Conservation (phyloP, 1,284 basidiomycete species). For the Microbotryum silenes-acaulis region DNA sequence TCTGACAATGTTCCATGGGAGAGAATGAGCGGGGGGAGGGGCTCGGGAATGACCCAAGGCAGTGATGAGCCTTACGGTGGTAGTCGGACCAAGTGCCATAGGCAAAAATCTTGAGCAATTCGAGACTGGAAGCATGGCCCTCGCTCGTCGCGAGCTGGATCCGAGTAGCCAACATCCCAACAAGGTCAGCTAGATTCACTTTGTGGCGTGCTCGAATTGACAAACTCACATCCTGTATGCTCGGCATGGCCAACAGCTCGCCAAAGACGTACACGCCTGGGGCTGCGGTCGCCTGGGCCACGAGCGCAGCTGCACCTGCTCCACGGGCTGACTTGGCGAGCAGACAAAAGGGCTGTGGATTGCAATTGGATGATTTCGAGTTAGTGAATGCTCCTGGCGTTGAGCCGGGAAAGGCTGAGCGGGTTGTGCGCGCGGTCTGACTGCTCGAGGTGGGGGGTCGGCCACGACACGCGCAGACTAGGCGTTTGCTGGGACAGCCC, state of each 20-base stretch:
- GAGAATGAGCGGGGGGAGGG: neutral
- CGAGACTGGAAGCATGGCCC: slow-evolving; percentile 52
- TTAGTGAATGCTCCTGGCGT: too few relatives aligned
- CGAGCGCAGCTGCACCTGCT: slow-evolving; percentile 78
- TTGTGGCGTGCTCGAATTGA: too few relatives aligned
- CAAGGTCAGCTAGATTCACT: neutral
- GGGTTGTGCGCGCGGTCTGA: too few relatives aligned
- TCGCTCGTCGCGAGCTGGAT: slow-evolving; percentile 57
- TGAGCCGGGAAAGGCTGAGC: too few relatives aligned
- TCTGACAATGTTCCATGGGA: slow-evolving; percentile 44
- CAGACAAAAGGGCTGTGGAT: slow-evolving; percentile 64
- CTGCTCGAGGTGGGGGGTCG: neutral
- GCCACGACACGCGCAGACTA: neutral
- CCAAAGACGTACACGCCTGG: slow-evolving; percentile 83
- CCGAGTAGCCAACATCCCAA: neutral
- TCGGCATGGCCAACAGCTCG: slow-evolving; percentile 71
- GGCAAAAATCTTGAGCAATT: slow-evolving; percentile 74
- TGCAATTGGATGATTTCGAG: too few relatives aligned
- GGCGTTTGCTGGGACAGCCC: neutral
- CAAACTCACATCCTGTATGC: slow-evolving; percentile 67
- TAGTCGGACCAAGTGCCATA: slow-evolving; percentile 81
- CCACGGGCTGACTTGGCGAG: slow-evolving; percentile 85
- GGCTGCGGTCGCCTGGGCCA: slow-evolving; percentile 75
- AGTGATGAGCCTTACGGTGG: slow-evolving; percentile 41
- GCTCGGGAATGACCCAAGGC: neutral